A percentile compares a stretch with the other conserved stretches of the same genome.
These are phyloP conservation scores for Silene coronaria DNA, from an alignment of 179 eudicot genomes.

Conservation along the genomic window DNA sequence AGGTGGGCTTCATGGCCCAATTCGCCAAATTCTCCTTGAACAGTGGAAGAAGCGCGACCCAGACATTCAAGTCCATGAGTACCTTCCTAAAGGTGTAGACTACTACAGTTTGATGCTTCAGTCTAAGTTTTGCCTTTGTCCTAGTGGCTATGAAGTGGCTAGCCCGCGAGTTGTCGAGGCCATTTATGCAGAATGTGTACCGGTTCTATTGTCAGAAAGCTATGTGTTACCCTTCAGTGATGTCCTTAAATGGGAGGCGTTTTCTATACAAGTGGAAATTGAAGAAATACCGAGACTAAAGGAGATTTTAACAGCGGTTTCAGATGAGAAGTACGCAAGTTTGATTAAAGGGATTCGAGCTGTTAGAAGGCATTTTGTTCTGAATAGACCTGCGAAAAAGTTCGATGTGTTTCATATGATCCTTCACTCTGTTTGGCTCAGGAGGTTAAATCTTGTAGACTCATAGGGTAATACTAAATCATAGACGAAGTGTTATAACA, in stretches of 20 bases:
- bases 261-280: constrained; percentile 55
- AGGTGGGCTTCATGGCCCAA: constrained; percentile 80
- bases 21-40: constrained; percentile 58
- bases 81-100: constrained; percentile 60
- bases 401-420: constrained; percentile 83
- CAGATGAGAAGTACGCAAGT: constrained; percentile 43
- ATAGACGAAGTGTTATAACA: too few species aligned
- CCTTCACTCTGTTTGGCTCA: not conserved
- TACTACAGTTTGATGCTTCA: constrained; percentile 52
- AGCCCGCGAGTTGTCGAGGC: constrained; percentile 84
- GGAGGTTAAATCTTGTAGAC: not conserved
- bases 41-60: constrained; percentile 65
- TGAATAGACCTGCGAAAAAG: constrained; percentile 45
- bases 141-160: constrained; percentile 92
- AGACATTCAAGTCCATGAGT: constrained; percentile 58
- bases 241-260: constrained; percentile 77
- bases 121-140: constrained; percentile 71
- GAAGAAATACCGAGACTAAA: constrained; percentile 57
- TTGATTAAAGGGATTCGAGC: constrained; percentile 48
- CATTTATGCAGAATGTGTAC: constrained; percentile 75
- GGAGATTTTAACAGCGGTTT: constrained; percentile 47
- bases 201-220: constrained; percentile 57
- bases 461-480: not conserved
- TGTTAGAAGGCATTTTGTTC: too few species aligned
- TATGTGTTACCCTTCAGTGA: constrained; percentile 82